These are phyloP conservation scores for Periconia macrospinosa DNA, from an alignment of 2,329 filamentous ascomycete species.

Conservation along the genomic window DNA sequence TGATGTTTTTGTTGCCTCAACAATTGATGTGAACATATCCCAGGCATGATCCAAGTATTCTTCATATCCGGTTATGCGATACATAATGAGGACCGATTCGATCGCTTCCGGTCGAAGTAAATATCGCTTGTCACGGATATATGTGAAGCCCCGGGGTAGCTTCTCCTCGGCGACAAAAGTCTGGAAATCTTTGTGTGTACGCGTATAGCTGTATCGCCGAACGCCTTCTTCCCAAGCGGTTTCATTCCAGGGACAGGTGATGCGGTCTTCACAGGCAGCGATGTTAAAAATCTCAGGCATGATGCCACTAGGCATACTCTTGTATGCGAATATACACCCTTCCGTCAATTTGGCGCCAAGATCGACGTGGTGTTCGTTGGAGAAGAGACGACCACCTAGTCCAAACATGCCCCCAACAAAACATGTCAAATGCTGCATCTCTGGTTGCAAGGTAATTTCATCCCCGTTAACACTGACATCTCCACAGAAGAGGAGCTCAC, in stretches of 20 bases:
- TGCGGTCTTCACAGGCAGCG: conserved; percentile 48
- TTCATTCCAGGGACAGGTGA: conserved; percentile 57
- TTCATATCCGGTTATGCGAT: conserved; percentile 59
- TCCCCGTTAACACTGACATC: conserved; percentile 33
- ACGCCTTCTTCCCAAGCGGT: conserved; percentile 51
- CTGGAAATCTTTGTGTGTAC: conserved; percentile 16
- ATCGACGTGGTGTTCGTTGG: conserved; percentile 54
- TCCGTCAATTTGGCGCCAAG: conserved; percentile 62
- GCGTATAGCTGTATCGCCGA: conserved; percentile 18
- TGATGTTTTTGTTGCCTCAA: conserved; percentile 41
- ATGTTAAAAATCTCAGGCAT: conserved; percentile 63
- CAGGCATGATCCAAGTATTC: conserved; percentile 49
- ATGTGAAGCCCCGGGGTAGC: conserved; percentile 45
- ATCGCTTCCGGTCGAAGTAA: conserved; percentile 59
- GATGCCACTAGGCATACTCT: conserved; percentile 57
- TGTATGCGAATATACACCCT: conserved; percentile 64
- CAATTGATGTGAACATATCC: conserved; percentile 52
- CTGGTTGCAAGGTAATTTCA: conserved; percentile 41
- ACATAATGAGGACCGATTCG: conserved; percentile 62
- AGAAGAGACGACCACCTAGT: conserved; percentile 60
- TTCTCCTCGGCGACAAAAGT: conserved; percentile 17
- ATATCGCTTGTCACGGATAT: conserved; percentile 47
- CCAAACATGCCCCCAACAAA: conserved; percentile 66
- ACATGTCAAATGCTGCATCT: conserved; percentile 62
- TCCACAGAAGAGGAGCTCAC: conserved; percentile 35